Conservation (phyloP, 2,329 filamentous ascomycete genomes). For the Chaetomium globosum region DNA sequence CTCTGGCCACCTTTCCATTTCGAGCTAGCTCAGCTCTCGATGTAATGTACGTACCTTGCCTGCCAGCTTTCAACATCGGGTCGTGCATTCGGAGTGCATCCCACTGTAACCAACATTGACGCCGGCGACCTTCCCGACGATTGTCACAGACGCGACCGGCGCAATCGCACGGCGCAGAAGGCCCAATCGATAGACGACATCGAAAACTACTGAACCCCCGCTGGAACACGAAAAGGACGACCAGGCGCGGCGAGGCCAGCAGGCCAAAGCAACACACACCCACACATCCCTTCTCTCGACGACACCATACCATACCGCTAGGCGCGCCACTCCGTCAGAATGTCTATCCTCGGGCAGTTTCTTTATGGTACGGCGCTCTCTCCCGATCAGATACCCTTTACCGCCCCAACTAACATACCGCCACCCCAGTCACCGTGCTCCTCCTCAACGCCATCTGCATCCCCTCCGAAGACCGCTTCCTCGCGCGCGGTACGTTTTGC, state of each 20-base stretch:
- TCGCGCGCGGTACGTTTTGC: slow-evolving; percentile 68
- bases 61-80: slow-evolving; percentile 26
- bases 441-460: slow-evolving; percentile 84
- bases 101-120: neutral
- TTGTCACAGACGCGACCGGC: neutral
- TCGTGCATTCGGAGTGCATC: slow-evolving; percentile 1
- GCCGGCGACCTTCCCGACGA: neutral
- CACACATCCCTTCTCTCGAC: slow-evolving; percentile 1
- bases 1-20: slow-evolving; percentile 11
- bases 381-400: neutral
- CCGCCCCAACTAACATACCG: neutral
- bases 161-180: neutral
- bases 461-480: slow-evolving; percentile 76
- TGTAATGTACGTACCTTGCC: slow-evolving; percentile 19
- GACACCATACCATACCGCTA: neutral
- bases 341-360: slow-evolving; percentile 42
- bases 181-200: neutral
- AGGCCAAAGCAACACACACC: slow-evolving; percentile 2
- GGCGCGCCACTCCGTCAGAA: slow-evolving; percentile 27
- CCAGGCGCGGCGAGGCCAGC: neutral
- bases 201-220: too few relatives aligned
- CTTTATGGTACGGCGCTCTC: slow-evolving; percentile 38
- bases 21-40: slow-evolving; percentile 1
- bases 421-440: slow-evolving; percentile 69
- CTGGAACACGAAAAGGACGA: neutral